phyloP scores from a whole-genome alignment of 139 green algal genomes.

The Diplosphaera chodatii region DNA sequence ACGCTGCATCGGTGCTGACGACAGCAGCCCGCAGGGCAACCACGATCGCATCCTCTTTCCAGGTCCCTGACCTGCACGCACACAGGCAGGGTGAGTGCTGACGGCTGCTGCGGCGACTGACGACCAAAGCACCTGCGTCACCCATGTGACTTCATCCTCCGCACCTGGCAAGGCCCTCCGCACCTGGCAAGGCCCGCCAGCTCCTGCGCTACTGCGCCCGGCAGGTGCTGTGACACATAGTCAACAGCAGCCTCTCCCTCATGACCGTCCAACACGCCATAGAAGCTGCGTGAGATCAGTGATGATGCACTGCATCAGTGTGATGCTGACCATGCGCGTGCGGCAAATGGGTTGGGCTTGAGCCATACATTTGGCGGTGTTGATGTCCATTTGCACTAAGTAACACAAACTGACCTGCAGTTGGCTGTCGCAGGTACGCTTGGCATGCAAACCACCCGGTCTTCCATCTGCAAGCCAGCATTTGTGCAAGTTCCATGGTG shows the following conservation, averaged over 20 bases:
- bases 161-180: no score
- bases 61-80: no score
- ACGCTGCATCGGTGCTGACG: not conserved
- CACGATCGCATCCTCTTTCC: not conserved
- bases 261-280: slow-evolving; percentile 19
- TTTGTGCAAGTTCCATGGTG: no score
- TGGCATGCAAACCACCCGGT: slow-evolving; percentile 13
- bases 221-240: not conserved
- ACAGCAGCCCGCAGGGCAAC: not conserved
- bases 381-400: no score
- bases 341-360: no score
- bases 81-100: not conserved
- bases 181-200: no score
- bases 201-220: not conserved
- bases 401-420: not conserved
- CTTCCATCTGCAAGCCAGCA: slow-evolving; percentile 26
- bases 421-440: not conserved
- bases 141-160: no score
- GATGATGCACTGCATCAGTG: not conserved
- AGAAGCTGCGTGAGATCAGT: slow-evolving; percentile 6
- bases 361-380: no score
- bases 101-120: not conserved
- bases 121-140: no score
- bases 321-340: not conserved
- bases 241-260: slow-evolving; percentile 1